Evolutionary conservation across 441 rosid species (phyloP).

Genomic region (Monsonia emarginata): DNA sequence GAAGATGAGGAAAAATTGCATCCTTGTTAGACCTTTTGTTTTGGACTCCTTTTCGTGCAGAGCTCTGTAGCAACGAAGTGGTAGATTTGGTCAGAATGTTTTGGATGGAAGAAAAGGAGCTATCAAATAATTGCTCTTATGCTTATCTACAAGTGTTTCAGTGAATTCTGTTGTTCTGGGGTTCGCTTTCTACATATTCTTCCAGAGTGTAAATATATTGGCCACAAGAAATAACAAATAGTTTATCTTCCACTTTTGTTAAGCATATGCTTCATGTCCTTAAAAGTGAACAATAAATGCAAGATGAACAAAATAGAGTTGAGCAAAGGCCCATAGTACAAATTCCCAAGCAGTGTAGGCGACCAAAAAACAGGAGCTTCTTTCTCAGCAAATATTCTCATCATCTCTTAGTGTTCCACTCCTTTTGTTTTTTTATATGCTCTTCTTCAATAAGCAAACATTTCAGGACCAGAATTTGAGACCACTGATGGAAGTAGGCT

Average conservation of each 20-base stretch:
- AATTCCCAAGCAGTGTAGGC: not conserved
- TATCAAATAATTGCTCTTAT: not conserved
- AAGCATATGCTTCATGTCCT: conserved; percentile 1
- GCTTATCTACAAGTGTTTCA: not conserved
- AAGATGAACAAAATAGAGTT: not conserved
- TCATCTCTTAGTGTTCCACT: not conserved
- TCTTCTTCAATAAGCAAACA: not conserved
- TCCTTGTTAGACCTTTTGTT: conserved; percentile 37
- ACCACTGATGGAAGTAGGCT: not conserved
- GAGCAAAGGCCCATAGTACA: not conserved
- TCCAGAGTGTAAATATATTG: not conserved
- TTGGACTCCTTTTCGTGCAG: conserved; percentile 62
- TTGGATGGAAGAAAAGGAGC: not conserved
- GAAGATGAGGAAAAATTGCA: conserved; percentile 70
- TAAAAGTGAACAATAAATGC: not conserved
- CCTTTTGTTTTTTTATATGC: not conserved
- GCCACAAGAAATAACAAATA: too few species aligned
- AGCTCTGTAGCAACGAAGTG: conserved; percentile 37
- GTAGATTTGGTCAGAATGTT: not conserved
- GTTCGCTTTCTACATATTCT: not conserved
- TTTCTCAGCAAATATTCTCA: not conserved
- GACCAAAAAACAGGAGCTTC: not conserved
- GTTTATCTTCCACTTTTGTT: not conserved
- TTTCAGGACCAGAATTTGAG: not conserved
- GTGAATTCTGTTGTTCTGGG: not conserved